A percentile compares a stretch with the other conserved stretches of the same genome.
Evolutionary conservation across 2,329 filamentous ascomycete genomes (phyloP).

Genomic region (Penicillium griseofulvum): DNA sequence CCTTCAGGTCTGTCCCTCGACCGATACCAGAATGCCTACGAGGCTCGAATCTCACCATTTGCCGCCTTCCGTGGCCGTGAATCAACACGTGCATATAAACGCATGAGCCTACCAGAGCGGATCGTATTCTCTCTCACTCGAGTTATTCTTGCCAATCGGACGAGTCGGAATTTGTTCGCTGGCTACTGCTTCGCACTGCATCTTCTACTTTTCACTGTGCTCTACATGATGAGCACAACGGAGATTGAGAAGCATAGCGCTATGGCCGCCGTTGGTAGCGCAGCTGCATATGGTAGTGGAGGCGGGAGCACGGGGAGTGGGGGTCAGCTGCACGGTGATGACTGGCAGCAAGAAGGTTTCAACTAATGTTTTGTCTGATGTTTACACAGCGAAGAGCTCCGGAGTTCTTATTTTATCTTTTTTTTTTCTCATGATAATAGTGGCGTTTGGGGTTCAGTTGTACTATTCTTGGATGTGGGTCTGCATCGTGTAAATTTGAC

Average conservation of each 20-base stretch:
- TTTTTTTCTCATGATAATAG: constrained; percentile 6
- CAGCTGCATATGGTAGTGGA: constrained; percentile 34
- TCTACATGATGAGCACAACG: constrained; percentile 76
- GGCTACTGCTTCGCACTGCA: constrained; percentile 87
- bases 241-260: constrained; percentile 64
- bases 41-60: constrained; percentile 92
- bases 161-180: constrained; percentile 90
- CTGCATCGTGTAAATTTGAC: constrained; percentile 4
- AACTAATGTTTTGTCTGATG: constrained; percentile 19
- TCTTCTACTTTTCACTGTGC: constrained; percentile 77
- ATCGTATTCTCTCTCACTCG: constrained; percentile 87
- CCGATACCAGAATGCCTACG: constrained; percentile 87
- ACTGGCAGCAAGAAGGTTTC: constrained; percentile 66
- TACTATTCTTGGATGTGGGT: constrained; percentile 1
- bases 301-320: constrained; percentile 25
- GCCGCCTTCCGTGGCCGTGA: constrained; percentile 94
- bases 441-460: constrained; percentile 9
- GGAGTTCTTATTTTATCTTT: constrained; percentile 14
- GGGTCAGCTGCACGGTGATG: constrained; percentile 45
- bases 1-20: constrained; percentile 69
- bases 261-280: constrained; percentile 50
- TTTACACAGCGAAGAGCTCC: constrained; percentile 17
- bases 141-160: constrained; percentile 84
- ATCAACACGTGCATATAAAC: constrained; percentile 81
- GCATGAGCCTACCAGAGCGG: constrained; percentile 88